Conservation (phyloP, 164 flowering plant genomes). For the Berberis vulgaris region DNA sequence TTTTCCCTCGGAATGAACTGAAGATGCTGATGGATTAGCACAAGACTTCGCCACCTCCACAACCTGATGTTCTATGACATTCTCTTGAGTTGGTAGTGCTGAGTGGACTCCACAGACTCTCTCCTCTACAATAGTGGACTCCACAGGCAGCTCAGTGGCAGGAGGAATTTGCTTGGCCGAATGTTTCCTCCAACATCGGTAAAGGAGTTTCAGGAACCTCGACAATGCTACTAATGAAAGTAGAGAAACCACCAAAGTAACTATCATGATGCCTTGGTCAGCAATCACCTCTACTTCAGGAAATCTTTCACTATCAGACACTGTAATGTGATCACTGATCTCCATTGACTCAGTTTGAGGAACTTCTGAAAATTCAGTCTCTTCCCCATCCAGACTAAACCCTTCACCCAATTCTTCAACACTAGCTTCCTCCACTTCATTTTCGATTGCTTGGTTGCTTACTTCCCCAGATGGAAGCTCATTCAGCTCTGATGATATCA, state of each 20-base stretch:
- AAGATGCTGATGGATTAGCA: conserved; percentile 6
- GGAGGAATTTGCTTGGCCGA: conserved; percentile 8
- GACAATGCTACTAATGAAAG: neutral
- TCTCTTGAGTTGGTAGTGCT: neutral
- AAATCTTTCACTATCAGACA: neutral
- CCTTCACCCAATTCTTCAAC: neutral
- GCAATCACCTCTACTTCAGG: neutral
- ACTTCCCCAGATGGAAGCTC: neutral
- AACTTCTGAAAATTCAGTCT: neutral
- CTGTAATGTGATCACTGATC: neutral
- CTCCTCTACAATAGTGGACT: conserved; percentile 4
- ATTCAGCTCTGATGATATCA: neutral
- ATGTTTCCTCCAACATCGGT: conserved; percentile 10
- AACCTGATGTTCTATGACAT: neutral
- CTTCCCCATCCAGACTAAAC: neutral
- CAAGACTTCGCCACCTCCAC: conserved; percentile 4
- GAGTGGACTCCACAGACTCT: neutral
- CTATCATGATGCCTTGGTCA: neutral
- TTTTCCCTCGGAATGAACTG: conserved; percentile 12
- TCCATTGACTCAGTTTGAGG: neutral
- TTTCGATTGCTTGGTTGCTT: neutral
- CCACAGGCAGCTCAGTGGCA: conserved; percentile 1
- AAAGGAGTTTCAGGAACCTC: conserved; percentile 10
- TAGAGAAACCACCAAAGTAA: conserved; percentile 4
- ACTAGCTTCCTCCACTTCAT: neutral